Evolutionary conservation across 257 asterid species (phyloP).

Genomic region (Verbena officinalis): DNA sequence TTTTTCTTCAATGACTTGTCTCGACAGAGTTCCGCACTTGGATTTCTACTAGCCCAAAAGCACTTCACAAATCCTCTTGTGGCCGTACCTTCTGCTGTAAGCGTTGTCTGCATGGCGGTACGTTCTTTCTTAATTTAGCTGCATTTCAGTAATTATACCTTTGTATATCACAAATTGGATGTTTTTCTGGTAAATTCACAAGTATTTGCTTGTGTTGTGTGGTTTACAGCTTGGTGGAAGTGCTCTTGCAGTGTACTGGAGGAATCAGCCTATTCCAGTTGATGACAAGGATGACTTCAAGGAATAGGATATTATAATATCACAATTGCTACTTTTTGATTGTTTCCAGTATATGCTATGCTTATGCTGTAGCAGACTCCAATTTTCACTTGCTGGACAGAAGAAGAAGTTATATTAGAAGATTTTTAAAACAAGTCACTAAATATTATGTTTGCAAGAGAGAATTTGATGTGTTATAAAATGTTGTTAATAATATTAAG

Average conservation of each 20-base stretch:
- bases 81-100: constrained; percentile 96
- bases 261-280: constrained; percentile 76
- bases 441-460: background rate
- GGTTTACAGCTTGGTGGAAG: constrained; percentile 89
- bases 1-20: background rate
- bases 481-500: too few relatives aligned
- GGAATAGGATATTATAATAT: constrained; percentile 62
- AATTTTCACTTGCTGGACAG: background rate
- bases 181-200: background rate
- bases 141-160: background rate
- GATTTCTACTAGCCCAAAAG: constrained; percentile 86
- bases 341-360: too few relatives aligned
- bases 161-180: background rate
- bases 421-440: too few relatives aligned
- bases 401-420: too few relatives aligned
- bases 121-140: constrained; percentile 21
- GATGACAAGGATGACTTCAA: constrained; percentile 97
- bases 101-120: constrained; percentile 99
- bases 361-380: background rate
- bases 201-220: background rate
- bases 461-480: background rate
- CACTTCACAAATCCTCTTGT: constrained; percentile 97
- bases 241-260: constrained; percentile 94
- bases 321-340: background rate
- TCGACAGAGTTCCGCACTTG: constrained; percentile 92